Evolutionary conservation across 2,329 filamentous ascomycete species (phyloP).

Genomic region (Pseudopyricularia javanii): DNA sequence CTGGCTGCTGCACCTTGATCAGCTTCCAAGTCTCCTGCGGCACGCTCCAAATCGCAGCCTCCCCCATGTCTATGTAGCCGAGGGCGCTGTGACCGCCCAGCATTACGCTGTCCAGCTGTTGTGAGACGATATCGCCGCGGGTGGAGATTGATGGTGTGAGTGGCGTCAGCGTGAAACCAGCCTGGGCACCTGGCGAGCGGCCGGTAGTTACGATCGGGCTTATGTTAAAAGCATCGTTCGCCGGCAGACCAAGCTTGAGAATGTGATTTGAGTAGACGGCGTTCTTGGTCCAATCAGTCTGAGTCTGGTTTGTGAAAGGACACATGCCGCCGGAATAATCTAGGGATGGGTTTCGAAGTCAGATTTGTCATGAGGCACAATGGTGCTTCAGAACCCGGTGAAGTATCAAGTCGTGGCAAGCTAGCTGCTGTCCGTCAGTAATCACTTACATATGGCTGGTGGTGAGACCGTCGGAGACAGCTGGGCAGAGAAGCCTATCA

Average conservation of each 20-base stretch:
- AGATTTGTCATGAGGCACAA: not conserved
- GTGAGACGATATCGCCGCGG: slow-evolving; percentile 49
- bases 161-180: slow-evolving; percentile 73
- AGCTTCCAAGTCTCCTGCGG: slow-evolving; percentile 84
- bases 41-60: slow-evolving; percentile 73
- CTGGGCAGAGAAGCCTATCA: slow-evolving; percentile 56
- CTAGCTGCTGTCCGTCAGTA: not conserved
- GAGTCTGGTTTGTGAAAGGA: slow-evolving; percentile 31
- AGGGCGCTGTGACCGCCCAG: slow-evolving; percentile 72
- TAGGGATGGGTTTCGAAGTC: slow-evolving; percentile 24
- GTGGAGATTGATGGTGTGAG: slow-evolving; percentile 60
- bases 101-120: slow-evolving; percentile 68
- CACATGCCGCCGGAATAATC: slow-evolving; percentile 93
- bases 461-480: slow-evolving; percentile 35
- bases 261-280: slow-evolving; percentile 75
- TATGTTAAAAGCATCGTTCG: slow-evolving; percentile 19
- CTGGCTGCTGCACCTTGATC: slow-evolving; percentile 43
- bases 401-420: not conserved
- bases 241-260: slow-evolving; percentile 47
- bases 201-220: slow-evolving; percentile 33
- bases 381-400: not conserved
- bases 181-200: slow-evolving; percentile 59
- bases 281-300: slow-evolving; percentile 46
- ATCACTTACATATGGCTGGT: not conserved
- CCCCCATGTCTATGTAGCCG: slow-evolving; percentile 92